Evolutionary conservation across 768 basidiomycete genomes (phyloP), one percentile per base, ranked within the genome.

Genomic region (Lentinula boryana): DNA sequence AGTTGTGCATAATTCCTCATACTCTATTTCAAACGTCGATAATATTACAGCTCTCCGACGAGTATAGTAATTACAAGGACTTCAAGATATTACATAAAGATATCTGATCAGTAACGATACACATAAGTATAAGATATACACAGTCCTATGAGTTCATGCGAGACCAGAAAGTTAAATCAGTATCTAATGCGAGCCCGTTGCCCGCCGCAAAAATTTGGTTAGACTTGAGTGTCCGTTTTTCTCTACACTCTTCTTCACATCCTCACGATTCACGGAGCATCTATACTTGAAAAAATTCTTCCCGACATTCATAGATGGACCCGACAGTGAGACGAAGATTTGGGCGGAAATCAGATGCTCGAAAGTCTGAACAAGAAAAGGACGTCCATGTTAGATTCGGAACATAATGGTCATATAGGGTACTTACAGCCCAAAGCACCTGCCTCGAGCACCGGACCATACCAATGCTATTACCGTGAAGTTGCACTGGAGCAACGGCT

Each of bases 281-380:
- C 88, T 81, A 69, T 93, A 88, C 63, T 86, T 88, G 43, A 85
- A 74, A 67, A 94, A 98, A 64, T 88, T 88, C 60, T 83, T 85
- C 5, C 83, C 78, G 9, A 84, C 70, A 31, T 72, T 81, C 3
- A 77, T 63, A 0, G 85, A 79, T 15, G 82, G 69, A 1, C 83
- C 76, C 1, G 76, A 77, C 3, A 79, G 74, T 16, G 80, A 71
- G 18, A 80, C 69, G 63, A 96, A 88, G 52, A 91, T 76, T 18
- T 74, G 79, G 1, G 78, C 72, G 0, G 76, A 71, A 13, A 86
- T 71, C 41, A 98, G 78, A 15, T 78, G 74, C 67, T 95, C 90
- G 67, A 91, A 97, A 9, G 87, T 87, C 95, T 97, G 63, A 16
- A 61, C 33, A 18, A 18, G 38, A 46, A 33, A 60, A 40, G 41